These are phyloP conservation scores for Botryotinia convoluta DNA, from an alignment of 2,329 filamentous ascomycete genomes.

Conservation along the genomic window DNA sequence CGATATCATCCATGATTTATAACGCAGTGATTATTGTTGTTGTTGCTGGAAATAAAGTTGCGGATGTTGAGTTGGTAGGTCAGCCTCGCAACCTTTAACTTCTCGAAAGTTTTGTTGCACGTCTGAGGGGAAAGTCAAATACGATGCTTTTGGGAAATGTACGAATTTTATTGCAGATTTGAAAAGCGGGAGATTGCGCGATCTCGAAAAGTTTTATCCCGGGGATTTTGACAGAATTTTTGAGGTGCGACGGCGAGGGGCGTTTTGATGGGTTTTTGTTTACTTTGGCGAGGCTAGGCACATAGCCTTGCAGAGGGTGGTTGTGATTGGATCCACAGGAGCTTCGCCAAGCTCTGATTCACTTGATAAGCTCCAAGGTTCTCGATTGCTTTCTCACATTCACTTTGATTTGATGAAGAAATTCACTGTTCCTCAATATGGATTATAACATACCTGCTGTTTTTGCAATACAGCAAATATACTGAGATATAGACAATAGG, in stretches of 20 bases:
- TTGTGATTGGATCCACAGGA: conserved; percentile 5
- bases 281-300: conserved; percentile 1
- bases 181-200: neutral
- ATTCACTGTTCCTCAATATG: neutral
- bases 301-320: conserved; percentile 1
- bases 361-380: conserved; percentile 9
- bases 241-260: neutral
- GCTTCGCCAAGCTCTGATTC: conserved; percentile 1
- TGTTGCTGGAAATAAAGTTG: neutral
- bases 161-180: neutral
- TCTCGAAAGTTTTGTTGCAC: neutral
- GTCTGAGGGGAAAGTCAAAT: neutral
- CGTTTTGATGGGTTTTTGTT: conserved; percentile 2
- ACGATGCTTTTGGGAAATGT: neutral
- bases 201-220: neutral
- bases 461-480: neutral
- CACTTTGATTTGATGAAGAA: no score
- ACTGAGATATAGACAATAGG: neutral
- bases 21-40: neutral
- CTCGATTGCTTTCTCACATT: neutral
- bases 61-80: neutral
- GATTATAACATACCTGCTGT: no score
- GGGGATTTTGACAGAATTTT: neutral
- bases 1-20: conserved; percentile 1
- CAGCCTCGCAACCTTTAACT: neutral